These are phyloP conservation scores for Mucor lusitanicus DNA, from an alignment of 371 early-diverging fungal species.

Conservation along the genomic window DNA sequence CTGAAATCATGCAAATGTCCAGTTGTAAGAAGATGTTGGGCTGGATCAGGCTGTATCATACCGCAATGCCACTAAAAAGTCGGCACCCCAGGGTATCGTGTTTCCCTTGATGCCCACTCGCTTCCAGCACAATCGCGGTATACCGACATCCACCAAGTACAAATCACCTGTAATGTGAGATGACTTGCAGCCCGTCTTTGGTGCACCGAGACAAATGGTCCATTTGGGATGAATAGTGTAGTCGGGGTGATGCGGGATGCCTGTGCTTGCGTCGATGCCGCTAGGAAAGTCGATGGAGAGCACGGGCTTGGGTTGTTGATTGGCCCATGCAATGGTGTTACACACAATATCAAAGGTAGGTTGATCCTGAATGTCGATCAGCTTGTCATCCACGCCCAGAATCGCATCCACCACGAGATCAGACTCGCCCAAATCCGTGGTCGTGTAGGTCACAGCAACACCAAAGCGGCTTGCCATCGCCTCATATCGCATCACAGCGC, in stretches of 20 bases:
- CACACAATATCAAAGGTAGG: conserved; percentile 49
- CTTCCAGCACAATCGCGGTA: conserved; percentile 68
- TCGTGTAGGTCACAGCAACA: conserved; percentile 26
- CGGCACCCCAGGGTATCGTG: conserved; percentile 72
- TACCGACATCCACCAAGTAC: conserved; percentile 80
- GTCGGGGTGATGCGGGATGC: conserved; percentile 32
- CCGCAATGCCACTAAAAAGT: conserved; percentile 70
- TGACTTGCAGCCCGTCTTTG: conserved; percentile 64
- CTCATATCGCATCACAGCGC: conserved; percentile 44
- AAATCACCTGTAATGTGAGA: conserved; percentile 67
- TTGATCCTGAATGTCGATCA: conserved; percentile 55
- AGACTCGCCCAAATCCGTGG: conserved; percentile 8
- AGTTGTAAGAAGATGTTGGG: no score
- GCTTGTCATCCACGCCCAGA: conserved; percentile 61
- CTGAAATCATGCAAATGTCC: no score
- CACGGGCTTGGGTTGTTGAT: conserved; percentile 63
- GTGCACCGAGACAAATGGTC: conserved; percentile 80
- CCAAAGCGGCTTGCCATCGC: conserved; percentile 44
- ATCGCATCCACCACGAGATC: conserved; percentile 81
- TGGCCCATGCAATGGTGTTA: conserved; percentile 72
- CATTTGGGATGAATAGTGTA: conserved; percentile 61
- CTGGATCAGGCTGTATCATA: conserved; percentile 25
- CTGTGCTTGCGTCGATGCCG: conserved; percentile 63
- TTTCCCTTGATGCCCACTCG: conserved; percentile 59
- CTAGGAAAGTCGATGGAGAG: conserved; percentile 76